Conservation (phyloP, 805 yeast species). For the Monosporozyma unispora region DNA sequence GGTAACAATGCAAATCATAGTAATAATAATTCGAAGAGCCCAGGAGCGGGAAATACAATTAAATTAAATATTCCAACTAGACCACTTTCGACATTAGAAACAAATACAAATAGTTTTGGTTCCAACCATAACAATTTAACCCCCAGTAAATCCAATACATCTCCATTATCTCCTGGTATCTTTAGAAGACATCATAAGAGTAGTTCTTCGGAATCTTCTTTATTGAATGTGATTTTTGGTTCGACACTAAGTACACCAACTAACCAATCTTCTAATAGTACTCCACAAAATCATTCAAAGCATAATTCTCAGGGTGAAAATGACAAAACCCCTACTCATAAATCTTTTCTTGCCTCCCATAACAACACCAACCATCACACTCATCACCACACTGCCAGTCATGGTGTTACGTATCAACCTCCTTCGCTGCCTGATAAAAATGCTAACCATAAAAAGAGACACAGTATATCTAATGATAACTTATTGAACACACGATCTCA, state of each 20-base stretch:
- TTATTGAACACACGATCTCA: not conserved
- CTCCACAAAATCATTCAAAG: not conserved
- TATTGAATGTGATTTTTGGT: conserved; percentile 32
- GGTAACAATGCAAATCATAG: not conserved
- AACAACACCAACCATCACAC: not conserved
- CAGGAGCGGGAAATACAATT: conserved; percentile 12
- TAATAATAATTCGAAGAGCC: not conserved
- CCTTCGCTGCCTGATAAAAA: not conserved
- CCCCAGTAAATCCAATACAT: conserved; percentile 6
- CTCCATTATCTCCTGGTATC: conserved; percentile 34
- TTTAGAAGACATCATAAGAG: conserved; percentile 58
- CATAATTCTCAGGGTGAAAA: not conserved
- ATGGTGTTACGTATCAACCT: not conserved
- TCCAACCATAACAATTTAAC: not conserved
- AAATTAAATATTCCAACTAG: conserved; percentile 24
- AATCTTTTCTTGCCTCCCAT: not conserved
- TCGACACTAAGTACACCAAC: conserved; percentile 13
- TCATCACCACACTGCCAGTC: conserved; percentile 1
- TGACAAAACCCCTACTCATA: not conserved
- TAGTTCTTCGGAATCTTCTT: conserved; percentile 49
- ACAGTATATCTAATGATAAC: conserved; percentile 4
- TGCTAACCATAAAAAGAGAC: not conserved
- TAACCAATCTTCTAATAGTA: not conserved
- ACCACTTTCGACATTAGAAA: conserved; percentile 12
- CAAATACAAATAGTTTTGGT: conserved; percentile 1